These are phyloP conservation scores for Leptodermis oblonga DNA, from an alignment of 257 asterid species.

Conservation along the genomic window DNA sequence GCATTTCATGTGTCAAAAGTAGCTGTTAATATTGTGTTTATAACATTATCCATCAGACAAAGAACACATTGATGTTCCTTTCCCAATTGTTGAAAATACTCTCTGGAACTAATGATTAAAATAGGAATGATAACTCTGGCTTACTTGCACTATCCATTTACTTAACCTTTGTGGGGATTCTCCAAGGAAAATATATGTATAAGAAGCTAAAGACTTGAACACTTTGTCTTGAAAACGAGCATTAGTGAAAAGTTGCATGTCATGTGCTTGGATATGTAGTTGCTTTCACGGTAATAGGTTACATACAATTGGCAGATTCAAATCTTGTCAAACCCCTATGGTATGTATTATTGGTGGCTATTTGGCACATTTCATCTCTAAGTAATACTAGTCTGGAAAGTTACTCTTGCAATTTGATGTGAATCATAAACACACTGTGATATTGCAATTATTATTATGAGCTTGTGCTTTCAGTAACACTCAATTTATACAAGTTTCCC, in stretches of 20 bases:
- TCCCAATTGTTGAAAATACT: background rate
- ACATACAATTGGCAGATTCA: background rate
- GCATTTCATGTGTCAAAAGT: background rate
- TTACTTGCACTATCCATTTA: background rate
- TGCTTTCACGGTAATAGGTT: too few species aligned
- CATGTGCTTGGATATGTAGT: background rate
- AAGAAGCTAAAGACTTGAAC: background rate
- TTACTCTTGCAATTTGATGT: background rate
- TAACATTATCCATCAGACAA: background rate
- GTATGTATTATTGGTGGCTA: background rate
- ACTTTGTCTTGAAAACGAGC: background rate
- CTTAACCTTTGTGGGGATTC: background rate
- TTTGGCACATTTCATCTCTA: background rate
- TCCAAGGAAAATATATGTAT: background rate
- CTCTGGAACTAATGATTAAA: background rate
- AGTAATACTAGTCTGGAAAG: background rate
- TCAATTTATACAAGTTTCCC: slow-evolving; percentile 2
- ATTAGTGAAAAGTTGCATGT: background rate
- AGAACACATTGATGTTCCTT: background rate
- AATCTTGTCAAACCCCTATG: background rate
- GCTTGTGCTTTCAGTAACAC: background rate
- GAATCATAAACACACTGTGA: background rate
- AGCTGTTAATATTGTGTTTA: background rate
- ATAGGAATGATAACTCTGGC: background rate
- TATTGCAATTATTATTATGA: background rate